A percentile compares a stretch with the other conserved stretches of the same genome.
These are phyloP conservation scores for Leptographium flavum DNA, from an alignment of 2,329 filamentous ascomycete genomes.

Conservation along the genomic window DNA sequence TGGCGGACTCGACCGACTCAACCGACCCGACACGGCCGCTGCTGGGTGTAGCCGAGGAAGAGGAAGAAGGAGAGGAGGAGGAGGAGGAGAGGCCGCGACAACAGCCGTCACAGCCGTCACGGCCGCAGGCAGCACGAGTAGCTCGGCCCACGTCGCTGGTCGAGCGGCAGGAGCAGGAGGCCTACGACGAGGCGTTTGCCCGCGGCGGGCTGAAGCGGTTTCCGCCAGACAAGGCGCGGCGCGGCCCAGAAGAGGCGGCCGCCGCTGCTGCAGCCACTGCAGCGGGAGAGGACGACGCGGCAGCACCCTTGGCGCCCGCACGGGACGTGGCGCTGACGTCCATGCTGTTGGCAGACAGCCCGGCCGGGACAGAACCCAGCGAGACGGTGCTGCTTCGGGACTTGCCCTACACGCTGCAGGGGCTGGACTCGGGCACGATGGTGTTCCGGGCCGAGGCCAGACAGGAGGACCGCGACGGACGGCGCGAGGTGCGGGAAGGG, in stretches of 20 bases:
- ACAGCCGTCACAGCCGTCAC: too few relatives aligned
- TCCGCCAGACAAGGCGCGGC: constrained; percentile 25
- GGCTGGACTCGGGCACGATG: constrained; percentile 74
- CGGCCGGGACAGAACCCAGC: constrained; percentile 41
- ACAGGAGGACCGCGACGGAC: background rate
- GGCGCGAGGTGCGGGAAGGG: too few relatives aligned
- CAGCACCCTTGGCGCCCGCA: constrained; percentile 16
- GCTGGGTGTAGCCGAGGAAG: constrained; percentile 16
- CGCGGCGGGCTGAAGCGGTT: constrained; percentile 33
- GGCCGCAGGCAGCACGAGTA: too few relatives aligned
- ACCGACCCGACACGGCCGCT: constrained; percentile 32
- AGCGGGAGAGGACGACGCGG: constrained; percentile 15
- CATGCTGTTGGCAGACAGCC: constrained; percentile 40
- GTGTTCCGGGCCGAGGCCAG: constrained; percentile 44
- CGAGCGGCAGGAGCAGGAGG: constrained; percentile 30
- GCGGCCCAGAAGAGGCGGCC: constrained; percentile 19
- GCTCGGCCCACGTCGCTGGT: constrained; percentile 16
- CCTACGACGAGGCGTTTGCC: constrained; percentile 39
- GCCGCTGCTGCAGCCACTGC: constrained; percentile 4
- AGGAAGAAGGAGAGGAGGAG: background rate
- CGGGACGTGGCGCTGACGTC: constrained; percentile 41
- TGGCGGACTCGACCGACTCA: constrained; percentile 54
- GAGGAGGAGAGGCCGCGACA: background rate
- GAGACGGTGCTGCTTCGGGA: constrained; percentile 61
- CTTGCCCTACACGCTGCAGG: constrained; percentile 84